Percentiles rank a stretch among this genome's conserved stretches.
These are phyloP conservation scores for Daedaleopsis nitida DNA, from an alignment of 768 basidiomycete genomes.

Conservation along the genomic window DNA sequence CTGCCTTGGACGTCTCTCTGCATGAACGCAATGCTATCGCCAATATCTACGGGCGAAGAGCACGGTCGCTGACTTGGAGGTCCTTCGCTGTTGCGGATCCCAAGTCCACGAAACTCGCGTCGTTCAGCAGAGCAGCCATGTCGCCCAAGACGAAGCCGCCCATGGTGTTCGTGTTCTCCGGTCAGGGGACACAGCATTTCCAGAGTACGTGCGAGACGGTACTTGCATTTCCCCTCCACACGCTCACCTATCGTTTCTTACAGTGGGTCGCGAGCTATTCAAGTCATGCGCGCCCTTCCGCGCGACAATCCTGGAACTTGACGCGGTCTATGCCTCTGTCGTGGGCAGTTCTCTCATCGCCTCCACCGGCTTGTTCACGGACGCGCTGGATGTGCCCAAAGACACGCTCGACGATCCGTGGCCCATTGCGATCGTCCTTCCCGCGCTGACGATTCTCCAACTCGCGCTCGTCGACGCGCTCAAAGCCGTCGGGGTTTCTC, in stretches of 20 bases:
- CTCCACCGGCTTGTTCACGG: slow-evolving; percentile 39
- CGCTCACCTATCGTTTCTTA: background rate
- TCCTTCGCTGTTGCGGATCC: slow-evolving; percentile 12
- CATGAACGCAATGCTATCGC: background rate
- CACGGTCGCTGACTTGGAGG: slow-evolving; percentile 24
- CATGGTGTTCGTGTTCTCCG: slow-evolving; percentile 42
- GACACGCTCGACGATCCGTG: slow-evolving; percentile 23
- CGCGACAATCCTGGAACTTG: slow-evolving; percentile 39
- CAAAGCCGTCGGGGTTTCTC: slow-evolving; percentile 35
- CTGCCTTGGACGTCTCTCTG: background rate
- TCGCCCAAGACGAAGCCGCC: slow-evolving; percentile 29
- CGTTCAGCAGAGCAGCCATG: slow-evolving; percentile 33
- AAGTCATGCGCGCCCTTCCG: slow-evolving; percentile 38
- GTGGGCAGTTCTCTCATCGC: slow-evolving; percentile 40
- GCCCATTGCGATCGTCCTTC: slow-evolving; percentile 42
- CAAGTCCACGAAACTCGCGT: background rate
- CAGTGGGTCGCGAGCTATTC: slow-evolving; percentile 43
- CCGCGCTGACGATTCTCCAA: slow-evolving; percentile 46
- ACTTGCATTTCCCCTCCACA: background rate
- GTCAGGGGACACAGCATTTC: slow-evolving; percentile 43
- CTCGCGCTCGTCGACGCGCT: slow-evolving; percentile 48
- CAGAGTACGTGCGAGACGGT: slow-evolving; percentile 31
- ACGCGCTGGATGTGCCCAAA: slow-evolving; percentile 1
- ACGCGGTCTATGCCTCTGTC: slow-evolving; percentile 32
- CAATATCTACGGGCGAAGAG: slow-evolving; percentile 16